Base-by-base conservation (phyloP, 768 basidiomycete genomes). In the Suillus cothurnatus region DNA sequence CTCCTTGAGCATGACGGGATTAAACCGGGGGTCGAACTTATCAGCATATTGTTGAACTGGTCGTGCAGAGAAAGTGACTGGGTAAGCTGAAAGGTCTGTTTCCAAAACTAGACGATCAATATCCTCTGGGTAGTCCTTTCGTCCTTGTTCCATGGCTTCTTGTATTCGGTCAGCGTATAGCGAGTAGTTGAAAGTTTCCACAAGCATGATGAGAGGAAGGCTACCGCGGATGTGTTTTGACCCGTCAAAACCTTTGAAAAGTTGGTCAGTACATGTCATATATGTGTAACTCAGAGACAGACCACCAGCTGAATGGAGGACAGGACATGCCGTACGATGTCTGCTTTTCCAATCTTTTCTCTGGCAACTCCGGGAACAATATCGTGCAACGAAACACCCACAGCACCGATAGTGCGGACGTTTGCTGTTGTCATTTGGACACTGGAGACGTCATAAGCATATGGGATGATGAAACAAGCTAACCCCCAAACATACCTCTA, bases 91-190 rank as follows among this genome's bases (percentile, higher is more conserved):
- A 38, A 58, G 57, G 17, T 58, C 9, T 58, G 38, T 58, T 58
- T 58, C 36, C 38, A 58, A 26, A 19, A 38, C 36, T 39, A 39
- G 36, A 39, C 38, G 38, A 19, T 39, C 57, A 3, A 17, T 39
- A 26, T 58, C 57, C 15, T 39, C 17, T 12, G 57, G 57, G 57
- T 58, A 58, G 11, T 26, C 23, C 17, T 23, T 38, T 39, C 36
- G 23, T 39, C 36, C 57, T 39, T 12, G 36, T 19, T 39, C 57
- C 36, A 58, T 58, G 26, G 57, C 57, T 38, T 58, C 57, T 58
- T 58, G 57, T 58, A 58, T 58, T 58, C 36, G 57, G 23, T 58
- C 57, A 58, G 57, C 57, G 38, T 58, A 58, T 58, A 58, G 23
- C 36, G 57, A 26, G 36, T 58, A 58, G 23, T 58, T 58, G 57